phyloP scores from a whole-genome alignment of 1,284 basidiomycete genomes.

The Dichomitus squalens region DNA sequence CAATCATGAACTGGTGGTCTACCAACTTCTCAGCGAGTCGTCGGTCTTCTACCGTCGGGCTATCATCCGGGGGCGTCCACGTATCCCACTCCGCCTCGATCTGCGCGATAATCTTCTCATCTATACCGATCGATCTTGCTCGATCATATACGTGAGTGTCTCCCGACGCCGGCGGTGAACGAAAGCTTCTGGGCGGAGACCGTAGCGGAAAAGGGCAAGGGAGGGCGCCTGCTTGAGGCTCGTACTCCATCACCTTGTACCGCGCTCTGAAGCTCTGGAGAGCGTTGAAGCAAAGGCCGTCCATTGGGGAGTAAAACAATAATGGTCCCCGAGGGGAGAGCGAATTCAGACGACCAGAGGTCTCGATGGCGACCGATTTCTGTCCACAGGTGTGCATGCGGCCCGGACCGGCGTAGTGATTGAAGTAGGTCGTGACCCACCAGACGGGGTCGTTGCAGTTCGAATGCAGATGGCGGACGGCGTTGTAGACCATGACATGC shows the following conservation, averaged over 20 bases:
- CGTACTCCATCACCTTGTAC: not conserved
- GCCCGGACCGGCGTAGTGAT: not conserved
- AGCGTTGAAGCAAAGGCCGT: not conserved
- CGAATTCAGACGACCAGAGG: not conserved
- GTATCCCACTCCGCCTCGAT: not conserved
- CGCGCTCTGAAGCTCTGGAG: not conserved
- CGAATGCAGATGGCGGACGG: slow-evolving; percentile 2
- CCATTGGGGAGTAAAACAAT: not conserved
- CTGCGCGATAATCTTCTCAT: not conserved
- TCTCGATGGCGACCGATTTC: not conserved
- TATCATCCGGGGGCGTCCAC: not conserved
- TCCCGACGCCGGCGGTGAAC: not conserved
- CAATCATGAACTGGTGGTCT: not conserved
- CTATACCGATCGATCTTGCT: not conserved
- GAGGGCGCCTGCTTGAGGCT: not conserved
- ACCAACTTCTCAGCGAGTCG: not conserved
- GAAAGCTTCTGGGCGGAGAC: too few relatives aligned
- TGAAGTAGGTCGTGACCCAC: slow-evolving; percentile 11
- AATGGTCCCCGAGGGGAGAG: not conserved
- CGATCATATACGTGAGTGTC: not conserved
- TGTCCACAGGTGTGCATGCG: not conserved
- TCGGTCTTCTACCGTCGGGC: not conserved
- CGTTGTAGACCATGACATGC: slow-evolving; percentile 12
- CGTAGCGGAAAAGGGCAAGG: not conserved
- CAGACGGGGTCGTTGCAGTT: not conserved